Evolutionary conservation across 805 yeast genomes (phyloP).

Genomic region (Candida piceae): DNA sequence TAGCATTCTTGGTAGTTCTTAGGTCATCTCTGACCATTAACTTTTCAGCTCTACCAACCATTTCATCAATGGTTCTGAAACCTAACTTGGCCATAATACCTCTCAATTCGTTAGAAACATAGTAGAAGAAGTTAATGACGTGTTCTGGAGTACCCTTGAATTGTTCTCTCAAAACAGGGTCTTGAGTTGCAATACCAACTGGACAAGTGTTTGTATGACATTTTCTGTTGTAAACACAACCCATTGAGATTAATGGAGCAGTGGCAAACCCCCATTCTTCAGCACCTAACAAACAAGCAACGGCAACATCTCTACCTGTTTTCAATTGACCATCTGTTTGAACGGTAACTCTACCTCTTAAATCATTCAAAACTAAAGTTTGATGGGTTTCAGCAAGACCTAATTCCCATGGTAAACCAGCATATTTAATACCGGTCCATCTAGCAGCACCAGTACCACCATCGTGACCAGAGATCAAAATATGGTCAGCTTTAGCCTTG

Average conservation of each 20-base stretch:
- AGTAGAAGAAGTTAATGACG: constrained; percentile 95
- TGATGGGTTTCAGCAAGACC: constrained; percentile 98
- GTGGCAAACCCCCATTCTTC: constrained; percentile 99
- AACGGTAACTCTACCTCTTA: constrained; percentile 90
- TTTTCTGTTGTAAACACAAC: constrained; percentile 94
- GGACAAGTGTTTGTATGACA: constrained; percentile 95
- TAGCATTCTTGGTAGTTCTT: constrained; percentile 84
- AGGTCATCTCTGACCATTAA: constrained; percentile 78
- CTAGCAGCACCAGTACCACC: constrained; percentile 99
- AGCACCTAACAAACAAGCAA: constrained; percentile 94
- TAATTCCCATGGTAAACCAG: constrained; percentile 98
- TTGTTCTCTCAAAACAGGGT: constrained; percentile 86
- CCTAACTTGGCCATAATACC: constrained; percentile 92
- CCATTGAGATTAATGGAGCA: constrained; percentile 94
- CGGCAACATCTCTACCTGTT: constrained; percentile 95
- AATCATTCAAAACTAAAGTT: constrained; percentile 89
- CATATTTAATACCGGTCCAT: constrained; percentile 94
- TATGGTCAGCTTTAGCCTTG: constrained; percentile 96
- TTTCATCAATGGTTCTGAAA: constrained; percentile 91
- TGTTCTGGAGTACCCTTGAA: constrained; percentile 97
- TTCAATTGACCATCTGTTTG: constrained; percentile 99
- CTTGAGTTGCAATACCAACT: constrained; percentile 98
- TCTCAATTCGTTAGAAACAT: constrained; percentile 88
- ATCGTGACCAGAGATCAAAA: constrained; percentile 93
- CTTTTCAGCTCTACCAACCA: constrained; percentile 96